phyloP scores from a whole-genome alignment of 495 filamentous ascomycete genomes.

The Xylaria venustula region DNA sequence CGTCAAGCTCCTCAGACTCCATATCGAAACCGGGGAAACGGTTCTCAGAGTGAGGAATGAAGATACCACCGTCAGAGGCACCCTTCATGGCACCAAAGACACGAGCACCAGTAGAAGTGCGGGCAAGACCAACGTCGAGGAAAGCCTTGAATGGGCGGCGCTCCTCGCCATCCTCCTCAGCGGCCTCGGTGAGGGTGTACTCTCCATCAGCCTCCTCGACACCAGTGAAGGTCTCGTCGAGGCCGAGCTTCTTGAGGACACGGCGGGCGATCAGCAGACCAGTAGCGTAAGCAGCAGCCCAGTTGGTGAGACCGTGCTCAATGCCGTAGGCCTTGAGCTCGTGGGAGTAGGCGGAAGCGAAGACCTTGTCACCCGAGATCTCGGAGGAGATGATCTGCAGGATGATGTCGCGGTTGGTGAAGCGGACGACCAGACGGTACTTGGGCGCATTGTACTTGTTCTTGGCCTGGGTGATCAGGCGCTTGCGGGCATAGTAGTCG shows the following conservation, averaged over 20 bases:
- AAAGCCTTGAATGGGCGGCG: conserved; percentile 98
- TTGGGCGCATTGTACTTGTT: conserved; percentile 99
- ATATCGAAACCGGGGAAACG: conserved; percentile 99
- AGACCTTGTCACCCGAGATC: conserved; percentile 96
- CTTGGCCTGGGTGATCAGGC: conserved; percentile 99
- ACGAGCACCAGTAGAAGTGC: conserved; percentile 96
- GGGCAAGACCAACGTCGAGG: conserved; percentile 94
- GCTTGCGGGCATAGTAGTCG: conserved; percentile 99
- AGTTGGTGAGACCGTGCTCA: conserved; percentile 98
- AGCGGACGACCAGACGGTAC: conserved; percentile 99
- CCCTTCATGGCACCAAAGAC: conserved; percentile 99
- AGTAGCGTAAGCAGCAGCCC: conserved; percentile 95
- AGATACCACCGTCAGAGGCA: conserved; percentile 95
- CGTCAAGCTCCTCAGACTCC: conserved; percentile 93
- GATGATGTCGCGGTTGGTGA: conserved; percentile 99
- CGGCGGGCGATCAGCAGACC: conserved; percentile 96
- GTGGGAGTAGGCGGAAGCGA: conserved; percentile 90
- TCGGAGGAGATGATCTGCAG: conserved; percentile 96
- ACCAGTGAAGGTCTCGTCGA: conserved; percentile 86
- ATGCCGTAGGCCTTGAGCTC: conserved; percentile 97
- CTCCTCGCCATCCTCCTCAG: conserved; percentile 74
- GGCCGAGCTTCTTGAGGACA: conserved; percentile 90
- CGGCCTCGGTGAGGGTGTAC: conserved; percentile 87
- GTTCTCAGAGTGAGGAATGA: conserved; percentile 96
- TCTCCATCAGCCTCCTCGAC: conserved; percentile 95